phyloP scores from a whole-genome alignment of 2,329 filamentous ascomycete genomes.

The Fusarium coicis region DNA sequence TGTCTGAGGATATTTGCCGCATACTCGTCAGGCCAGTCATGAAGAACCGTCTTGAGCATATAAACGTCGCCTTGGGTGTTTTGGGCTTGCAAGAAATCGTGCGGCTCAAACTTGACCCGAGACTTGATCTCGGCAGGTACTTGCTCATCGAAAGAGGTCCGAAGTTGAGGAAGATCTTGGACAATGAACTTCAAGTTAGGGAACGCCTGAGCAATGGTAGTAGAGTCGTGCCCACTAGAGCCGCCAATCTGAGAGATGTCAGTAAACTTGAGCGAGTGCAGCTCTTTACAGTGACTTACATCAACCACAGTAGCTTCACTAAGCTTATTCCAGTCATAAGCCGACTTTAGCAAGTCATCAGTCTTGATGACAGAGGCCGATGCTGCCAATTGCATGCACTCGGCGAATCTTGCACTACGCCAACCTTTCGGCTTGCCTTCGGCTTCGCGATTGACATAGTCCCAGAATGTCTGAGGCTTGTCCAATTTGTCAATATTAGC shows the following conservation, averaged over 20 bases:
- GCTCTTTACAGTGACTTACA: conserved; percentile 26
- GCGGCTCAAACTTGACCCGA: conserved; percentile 49
- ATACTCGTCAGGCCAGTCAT: conserved; percentile 64
- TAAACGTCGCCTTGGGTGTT: conserved; percentile 57
- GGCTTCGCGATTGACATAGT: conserved; percentile 12
- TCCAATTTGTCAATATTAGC: conserved; percentile 25
- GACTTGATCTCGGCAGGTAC: conserved; percentile 41
- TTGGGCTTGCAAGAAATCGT: conserved; percentile 53
- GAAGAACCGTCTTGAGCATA: conserved; percentile 63
- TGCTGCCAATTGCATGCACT: conserved; percentile 23
- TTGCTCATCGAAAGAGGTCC: neutral
- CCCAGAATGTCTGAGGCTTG: conserved; percentile 18
- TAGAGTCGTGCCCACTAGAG: conserved; percentile 39
- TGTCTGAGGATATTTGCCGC: conserved; percentile 52
- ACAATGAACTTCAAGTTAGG: conserved; percentile 56
- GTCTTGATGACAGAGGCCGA: conserved; percentile 1
- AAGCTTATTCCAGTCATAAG: conserved; percentile 40
- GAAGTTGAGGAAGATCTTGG: conserved; percentile 58
- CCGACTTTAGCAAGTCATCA: conserved; percentile 15
- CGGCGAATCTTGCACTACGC: conserved; percentile 22
- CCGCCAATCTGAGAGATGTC: conserved; percentile 39
- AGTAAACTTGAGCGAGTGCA: neutral
- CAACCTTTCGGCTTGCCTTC: conserved; percentile 34
- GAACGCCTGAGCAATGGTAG: conserved; percentile 38
- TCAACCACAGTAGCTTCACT: conserved; percentile 43